Conservation (phyloP, 2,329 filamentous ascomycete genomes). For the Nemania abortiva region DNA sequence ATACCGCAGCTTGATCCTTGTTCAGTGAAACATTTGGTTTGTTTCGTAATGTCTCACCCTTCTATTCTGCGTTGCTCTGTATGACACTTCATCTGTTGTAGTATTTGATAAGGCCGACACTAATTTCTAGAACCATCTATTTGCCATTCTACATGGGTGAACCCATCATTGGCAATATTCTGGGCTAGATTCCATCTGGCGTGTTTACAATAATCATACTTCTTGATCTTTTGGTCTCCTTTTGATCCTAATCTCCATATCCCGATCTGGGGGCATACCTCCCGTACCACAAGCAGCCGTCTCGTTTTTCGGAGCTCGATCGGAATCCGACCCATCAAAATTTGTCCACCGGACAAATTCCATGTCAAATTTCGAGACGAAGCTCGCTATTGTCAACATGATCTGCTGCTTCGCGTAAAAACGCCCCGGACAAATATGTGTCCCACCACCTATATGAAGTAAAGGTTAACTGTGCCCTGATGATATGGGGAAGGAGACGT, state of each 20-base stretch:
- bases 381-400: background rate
- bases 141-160: too few relatives aligned
- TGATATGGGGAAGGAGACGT: background rate
- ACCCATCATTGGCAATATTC: too few relatives aligned
- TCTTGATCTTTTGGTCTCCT: too few relatives aligned
- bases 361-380: background rate
- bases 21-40: background rate
- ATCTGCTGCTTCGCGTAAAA: background rate
- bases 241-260: background rate
- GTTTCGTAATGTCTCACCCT: background rate
- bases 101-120: too few relatives aligned
- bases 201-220: too few relatives aligned
- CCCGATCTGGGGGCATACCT: background rate
- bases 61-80: background rate
- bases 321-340: background rate
- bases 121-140: too few relatives aligned
- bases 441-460: background rate
- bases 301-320: background rate
- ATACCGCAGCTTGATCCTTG: background rate
- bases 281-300: background rate
- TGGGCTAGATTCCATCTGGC: too few relatives aligned
- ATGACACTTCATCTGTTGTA: too few relatives aligned
- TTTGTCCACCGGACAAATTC: background rate
- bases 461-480: too few relatives aligned
- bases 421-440: background rate